phyloP scores from a whole-genome alignment of 177 flowering plant genomes.

The Vitis hybrid region DNA sequence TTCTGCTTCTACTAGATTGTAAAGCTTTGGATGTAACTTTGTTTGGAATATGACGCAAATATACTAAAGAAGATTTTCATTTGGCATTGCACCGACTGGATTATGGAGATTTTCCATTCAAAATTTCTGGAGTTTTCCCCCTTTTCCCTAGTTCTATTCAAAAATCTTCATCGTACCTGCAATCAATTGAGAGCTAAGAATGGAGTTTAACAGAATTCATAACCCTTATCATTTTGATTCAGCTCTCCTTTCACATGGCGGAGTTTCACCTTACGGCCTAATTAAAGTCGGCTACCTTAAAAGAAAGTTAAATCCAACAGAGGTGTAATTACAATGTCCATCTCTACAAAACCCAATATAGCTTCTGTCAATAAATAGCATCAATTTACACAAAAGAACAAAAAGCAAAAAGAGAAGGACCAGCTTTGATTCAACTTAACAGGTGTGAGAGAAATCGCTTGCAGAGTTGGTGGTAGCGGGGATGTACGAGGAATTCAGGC shows the following conservation, averaged over 20 bases:
- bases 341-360: constrained; percentile 4
- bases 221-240: too few relatives aligned
- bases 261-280: too few relatives aligned
- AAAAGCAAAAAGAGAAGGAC: neutral
- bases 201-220: too few relatives aligned
- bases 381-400: constrained; percentile 13
- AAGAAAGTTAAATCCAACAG: neutral
- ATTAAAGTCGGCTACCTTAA: neutral
- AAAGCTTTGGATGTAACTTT: constrained; percentile 12
- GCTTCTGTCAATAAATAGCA: neutral
- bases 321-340: constrained; percentile 3
- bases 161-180: too few relatives aligned
- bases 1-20: neutral
- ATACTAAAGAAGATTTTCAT: neutral
- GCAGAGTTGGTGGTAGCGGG: neutral
- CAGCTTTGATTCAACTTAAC: too few relatives aligned
- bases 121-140: neutral
- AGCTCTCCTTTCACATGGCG: too few relatives aligned
- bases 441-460: too few relatives aligned
- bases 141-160: neutral
- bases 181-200: too few relatives aligned
- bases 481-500: neutral
- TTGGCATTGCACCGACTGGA: too few relatives aligned
- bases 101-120: neutral
- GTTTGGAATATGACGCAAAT: constrained; percentile 1